Percentiles rank a stretch among this genome's conserved stretches.
Evolutionary conservation across 2,329 filamentous ascomycete species (phyloP).

Genomic region (Zalaria obscura): DNA sequence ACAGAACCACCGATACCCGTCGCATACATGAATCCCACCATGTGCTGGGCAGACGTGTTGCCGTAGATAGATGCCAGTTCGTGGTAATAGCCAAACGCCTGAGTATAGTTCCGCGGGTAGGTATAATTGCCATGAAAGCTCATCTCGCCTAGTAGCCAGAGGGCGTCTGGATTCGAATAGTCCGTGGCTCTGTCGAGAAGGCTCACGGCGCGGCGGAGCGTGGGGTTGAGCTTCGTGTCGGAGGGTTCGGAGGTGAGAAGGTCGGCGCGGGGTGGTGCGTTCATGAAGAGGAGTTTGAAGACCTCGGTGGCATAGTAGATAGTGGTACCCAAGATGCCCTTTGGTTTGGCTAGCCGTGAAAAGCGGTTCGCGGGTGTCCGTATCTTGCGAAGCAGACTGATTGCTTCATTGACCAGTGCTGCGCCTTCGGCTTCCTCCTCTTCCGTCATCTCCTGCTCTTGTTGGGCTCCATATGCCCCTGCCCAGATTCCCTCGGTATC

Average conservation of each 20-base stretch:
- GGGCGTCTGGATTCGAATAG: conserved; percentile 58
- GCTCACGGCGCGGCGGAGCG: conserved; percentile 42
- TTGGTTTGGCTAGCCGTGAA: conserved; percentile 32
- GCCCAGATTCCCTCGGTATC: neutral
- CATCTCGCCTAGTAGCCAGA: conserved; percentile 82
- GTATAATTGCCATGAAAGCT: conserved; percentile 95
- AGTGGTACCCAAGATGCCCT: conserved; percentile 41
- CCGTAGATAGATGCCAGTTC: conserved; percentile 62
- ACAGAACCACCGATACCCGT: conserved; percentile 78
- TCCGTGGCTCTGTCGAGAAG: conserved; percentile 45
- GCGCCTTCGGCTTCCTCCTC: neutral
- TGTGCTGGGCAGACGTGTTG: conserved; percentile 86
- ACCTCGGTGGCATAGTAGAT: conserved; percentile 48
- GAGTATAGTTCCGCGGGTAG: conserved; percentile 65
- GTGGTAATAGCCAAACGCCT: conserved; percentile 70
- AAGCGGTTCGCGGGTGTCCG: conserved; percentile 22
- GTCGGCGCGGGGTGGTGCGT: conserved; percentile 37
- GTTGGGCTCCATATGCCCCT: neutral
- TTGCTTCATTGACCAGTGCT: conserved; percentile 27
- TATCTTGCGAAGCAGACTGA: conserved; percentile 25
- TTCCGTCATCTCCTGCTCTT: neutral
- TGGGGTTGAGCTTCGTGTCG: conserved; percentile 31
- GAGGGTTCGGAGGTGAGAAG: conserved; percentile 22
- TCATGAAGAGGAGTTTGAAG: conserved; percentile 52
- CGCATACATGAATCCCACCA: conserved; percentile 91